Evolutionary conservation across 768 basidiomycete species (phyloP).

Genomic region (Leccinum obscurum): DNA sequence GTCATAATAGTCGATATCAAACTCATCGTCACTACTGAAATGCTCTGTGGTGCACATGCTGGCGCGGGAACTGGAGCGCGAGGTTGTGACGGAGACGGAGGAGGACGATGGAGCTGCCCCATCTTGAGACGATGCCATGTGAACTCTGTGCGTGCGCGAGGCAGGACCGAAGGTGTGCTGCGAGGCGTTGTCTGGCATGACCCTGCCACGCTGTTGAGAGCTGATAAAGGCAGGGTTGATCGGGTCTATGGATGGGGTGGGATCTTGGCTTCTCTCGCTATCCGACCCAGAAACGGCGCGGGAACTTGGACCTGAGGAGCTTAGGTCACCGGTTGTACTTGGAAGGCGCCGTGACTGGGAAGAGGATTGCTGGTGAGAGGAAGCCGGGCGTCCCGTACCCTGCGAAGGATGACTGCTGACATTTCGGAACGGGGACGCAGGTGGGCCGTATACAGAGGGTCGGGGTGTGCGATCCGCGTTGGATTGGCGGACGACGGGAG

Average conservation of each 20-base stretch:
- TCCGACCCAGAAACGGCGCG: slow-evolving; percentile 22
- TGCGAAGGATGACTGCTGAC: slow-evolving; percentile 38
- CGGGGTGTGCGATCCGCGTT: slow-evolving; percentile 46
- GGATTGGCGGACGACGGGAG: slow-evolving; percentile 21
- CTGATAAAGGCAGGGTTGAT: slow-evolving; percentile 21
- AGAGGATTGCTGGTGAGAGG: slow-evolving; percentile 13
- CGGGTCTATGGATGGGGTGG: slow-evolving; percentile 35
- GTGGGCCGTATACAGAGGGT: slow-evolving; percentile 37
- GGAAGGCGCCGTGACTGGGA: slow-evolving; percentile 17
- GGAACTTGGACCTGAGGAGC: slow-evolving; percentile 6
- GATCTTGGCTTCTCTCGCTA: slow-evolving; percentile 39
- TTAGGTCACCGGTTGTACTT: slow-evolving; percentile 5
- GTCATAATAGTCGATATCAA: slow-evolving; percentile 41
- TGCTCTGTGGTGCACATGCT: slow-evolving; percentile 37
- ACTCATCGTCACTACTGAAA: slow-evolving; percentile 51
- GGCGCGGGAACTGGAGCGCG: slow-evolving; percentile 35
- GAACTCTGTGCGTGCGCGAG: slow-evolving; percentile 29
- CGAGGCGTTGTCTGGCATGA: slow-evolving; percentile 45
- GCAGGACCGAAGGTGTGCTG: slow-evolving; percentile 51
- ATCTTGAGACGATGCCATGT: slow-evolving; percentile 24
- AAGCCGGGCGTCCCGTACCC: slow-evolving; percentile 29
- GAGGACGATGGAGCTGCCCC: slow-evolving; percentile 41
- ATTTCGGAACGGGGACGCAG: slow-evolving; percentile 5
- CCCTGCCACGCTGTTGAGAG: slow-evolving; percentile 24
- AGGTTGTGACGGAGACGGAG: slow-evolving; percentile 42